Evolutionary conservation across 768 basidiomycete species (phyloP).

Genomic region (Galerina sulciceps): DNA sequence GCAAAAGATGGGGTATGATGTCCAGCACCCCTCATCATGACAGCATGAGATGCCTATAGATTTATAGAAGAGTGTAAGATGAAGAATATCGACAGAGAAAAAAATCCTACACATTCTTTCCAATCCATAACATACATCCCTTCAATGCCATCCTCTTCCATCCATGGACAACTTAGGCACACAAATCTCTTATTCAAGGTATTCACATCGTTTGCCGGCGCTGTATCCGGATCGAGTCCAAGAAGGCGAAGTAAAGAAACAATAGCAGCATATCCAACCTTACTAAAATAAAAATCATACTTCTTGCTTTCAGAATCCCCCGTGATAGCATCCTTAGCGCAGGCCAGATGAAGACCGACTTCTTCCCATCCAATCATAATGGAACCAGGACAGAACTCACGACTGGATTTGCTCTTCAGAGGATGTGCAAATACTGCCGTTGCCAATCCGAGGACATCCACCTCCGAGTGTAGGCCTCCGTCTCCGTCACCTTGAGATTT

Average conservation of each 20-base stretch:
- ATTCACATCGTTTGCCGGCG: not conserved
- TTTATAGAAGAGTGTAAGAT: too few species aligned
- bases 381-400: not conserved
- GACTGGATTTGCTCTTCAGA: not conserved
- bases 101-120: not conserved
- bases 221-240: not conserved
- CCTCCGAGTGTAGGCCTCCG: not conserved
- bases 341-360: not conserved
- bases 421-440: not conserved
- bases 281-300: not conserved
- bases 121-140: not conserved
- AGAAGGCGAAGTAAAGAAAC: not conserved
- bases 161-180: not conserved
- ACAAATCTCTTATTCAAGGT: not conserved
- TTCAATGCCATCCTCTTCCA: too few species aligned
- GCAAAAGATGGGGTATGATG: too few species aligned
- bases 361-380: not conserved
- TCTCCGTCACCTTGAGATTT: not conserved
- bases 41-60: too few species aligned
- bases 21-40: too few species aligned
- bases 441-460: not conserved
- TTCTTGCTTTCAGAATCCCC: not conserved
- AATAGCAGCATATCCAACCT: not conserved
- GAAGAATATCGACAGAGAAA: not conserved
- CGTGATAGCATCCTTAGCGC: not conserved